Evolutionary conservation across 2,329 filamentous ascomycete genomes (phyloP), one percentile per base, ranked within the genome.

Genomic region (Paecilomyces sp.): DNA sequence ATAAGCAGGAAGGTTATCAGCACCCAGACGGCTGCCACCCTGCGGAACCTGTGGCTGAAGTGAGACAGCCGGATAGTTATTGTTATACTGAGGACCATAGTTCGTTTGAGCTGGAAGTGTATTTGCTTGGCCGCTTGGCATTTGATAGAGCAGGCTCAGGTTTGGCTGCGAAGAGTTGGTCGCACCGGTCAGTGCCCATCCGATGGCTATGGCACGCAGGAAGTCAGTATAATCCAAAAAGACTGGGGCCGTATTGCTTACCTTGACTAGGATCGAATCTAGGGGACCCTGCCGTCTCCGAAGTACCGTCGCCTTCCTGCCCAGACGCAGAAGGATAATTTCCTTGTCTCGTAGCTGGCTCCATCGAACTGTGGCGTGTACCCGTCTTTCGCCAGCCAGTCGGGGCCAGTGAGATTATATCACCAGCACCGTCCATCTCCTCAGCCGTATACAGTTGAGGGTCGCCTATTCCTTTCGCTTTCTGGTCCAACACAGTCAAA

Each of bases 131-230:
- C 67, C 59, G 24, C 77, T 76, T 59, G 81, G 71, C 65, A 83
- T 86, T 61, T 90, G 87, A 70, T 91, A 95, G 69, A 95, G 84
- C 59, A 93, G 83, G 0, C 91, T 92, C 3, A 96, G 78, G 68
- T 90, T 94, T 0, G 91, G 91, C 63, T 87, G 92, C 1, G 90
- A 88, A 3, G 90, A 94, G 68, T 95, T 91, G 58, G 90, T 92
- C 1, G 88, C 93, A 13, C 91, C 91, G 0, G 91, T 91, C n/a
- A 96, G 77, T 7, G 90, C 92, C 88, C 90, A 95, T 1, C 90
- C 91, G 60, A 95, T 90, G 0, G 85, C 83, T 82, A 62, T 58
- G 15, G 78, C 80, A 8, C 78, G 76, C 25, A 28, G 25, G 6
- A 47, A 60, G 60, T 61, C 61, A 66, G 61, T 55, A 56, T 33